Evolutionary conservation across 176 grass and related monocot species (phyloP).

Genomic region (Paspalum notatum): DNA sequence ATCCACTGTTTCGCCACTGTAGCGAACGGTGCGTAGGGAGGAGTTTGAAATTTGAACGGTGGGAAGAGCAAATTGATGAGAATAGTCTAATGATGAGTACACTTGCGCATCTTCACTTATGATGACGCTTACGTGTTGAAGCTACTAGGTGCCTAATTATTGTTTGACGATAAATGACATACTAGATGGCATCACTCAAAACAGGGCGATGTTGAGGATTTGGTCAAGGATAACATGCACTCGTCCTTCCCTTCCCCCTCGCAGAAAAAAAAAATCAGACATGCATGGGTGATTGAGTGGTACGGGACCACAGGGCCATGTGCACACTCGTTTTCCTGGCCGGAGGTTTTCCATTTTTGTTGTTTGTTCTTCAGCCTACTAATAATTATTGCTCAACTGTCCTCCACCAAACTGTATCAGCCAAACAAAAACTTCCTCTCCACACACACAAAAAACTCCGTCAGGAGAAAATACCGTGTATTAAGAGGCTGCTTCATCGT

Average conservation of each 20-base stretch:
- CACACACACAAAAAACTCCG: not conserved
- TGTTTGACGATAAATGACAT: not conserved
- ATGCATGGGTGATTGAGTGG: not conserved
- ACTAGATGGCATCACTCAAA: not conserved
- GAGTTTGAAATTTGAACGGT: too few relatives aligned
- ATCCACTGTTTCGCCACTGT: too few relatives aligned
- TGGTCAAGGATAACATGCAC: constrained; percentile 37
- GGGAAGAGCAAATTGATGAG: too few relatives aligned
- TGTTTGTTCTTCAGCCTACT: not conserved
- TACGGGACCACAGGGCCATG: constrained; percentile 45
- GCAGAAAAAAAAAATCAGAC: constrained; percentile 16
- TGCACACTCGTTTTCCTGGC: constrained; percentile 15
- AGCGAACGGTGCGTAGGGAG: too few relatives aligned
- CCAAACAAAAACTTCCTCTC: not conserved
- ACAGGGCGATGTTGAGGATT: not conserved
- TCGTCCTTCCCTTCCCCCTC: not conserved
- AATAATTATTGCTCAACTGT: constrained; percentile 38
- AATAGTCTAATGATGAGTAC: too few relatives aligned
- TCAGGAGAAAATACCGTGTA: too few relatives aligned
- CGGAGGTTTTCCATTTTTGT: not conserved
- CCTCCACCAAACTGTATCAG: constrained; percentile 12
- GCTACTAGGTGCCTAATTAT: too few relatives aligned
- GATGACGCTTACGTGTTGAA: too few relatives aligned
- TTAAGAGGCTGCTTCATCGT: not conserved
- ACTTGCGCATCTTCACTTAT: too few relatives aligned